These are phyloP conservation scores for Hylodesmum podocarpum DNA, from an alignment of 306 rosid species.

Conservation along the genomic window DNA sequence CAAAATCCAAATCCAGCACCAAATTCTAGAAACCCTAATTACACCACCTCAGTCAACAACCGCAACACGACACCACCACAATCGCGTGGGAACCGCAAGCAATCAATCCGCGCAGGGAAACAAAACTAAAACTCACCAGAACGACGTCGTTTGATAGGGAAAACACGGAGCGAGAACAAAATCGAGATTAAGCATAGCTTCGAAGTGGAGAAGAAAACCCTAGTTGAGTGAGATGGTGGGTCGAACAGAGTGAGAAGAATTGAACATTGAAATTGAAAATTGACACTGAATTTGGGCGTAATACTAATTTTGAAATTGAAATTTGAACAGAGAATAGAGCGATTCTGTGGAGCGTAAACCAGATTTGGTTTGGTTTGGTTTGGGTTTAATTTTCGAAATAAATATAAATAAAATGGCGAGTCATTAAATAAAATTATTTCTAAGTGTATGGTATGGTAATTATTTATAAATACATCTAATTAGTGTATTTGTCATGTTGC, in stretches of 20 bases:
- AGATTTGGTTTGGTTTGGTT: not conserved
- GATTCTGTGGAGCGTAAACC: not conserved
- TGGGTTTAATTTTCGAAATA: not conserved
- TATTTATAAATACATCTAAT: too few relatives aligned
- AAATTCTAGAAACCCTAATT: slow-evolving; percentile 38
- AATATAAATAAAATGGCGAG: not conserved
- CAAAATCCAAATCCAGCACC: not conserved
- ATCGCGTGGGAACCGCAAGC: not conserved
- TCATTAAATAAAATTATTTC: not conserved
- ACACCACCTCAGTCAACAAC: not conserved
- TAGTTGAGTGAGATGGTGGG: not conserved
- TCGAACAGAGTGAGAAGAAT: not conserved
- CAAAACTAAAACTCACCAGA: not conserved
- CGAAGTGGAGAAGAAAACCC: not conserved
- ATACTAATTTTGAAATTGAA: not conserved
- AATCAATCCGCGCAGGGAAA: not conserved
- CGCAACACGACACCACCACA: not conserved
- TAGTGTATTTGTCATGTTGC: not conserved
- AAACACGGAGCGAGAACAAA: not conserved
- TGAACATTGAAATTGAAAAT: not conserved
- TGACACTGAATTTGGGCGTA: not conserved
- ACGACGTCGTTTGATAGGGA: not conserved
- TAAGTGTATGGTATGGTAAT: not conserved
- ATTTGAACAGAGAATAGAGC: not conserved
- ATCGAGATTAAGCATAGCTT: not conserved